A percentile compares a stretch with the other conserved stretches of the same genome.
These are phyloP conservation scores for Sisymbrium irio DNA, from an alignment of 345 rosid genomes.

Conservation along the genomic window DNA sequence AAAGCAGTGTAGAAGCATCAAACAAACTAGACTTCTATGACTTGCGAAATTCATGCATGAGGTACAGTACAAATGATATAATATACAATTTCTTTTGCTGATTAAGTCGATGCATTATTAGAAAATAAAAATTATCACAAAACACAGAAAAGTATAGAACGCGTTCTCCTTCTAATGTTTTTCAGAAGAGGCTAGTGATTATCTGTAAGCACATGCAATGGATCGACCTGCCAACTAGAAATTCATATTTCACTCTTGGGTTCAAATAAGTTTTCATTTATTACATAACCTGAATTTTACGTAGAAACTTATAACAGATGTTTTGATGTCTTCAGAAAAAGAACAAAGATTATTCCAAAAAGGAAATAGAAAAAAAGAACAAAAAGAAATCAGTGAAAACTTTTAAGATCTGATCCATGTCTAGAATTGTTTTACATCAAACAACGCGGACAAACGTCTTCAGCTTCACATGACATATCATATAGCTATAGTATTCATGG, in stretches of 20 bases:
- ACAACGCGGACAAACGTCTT: background rate
- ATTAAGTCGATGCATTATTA: constrained; percentile 4
- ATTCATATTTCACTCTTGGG: background rate
- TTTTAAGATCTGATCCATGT: background rate
- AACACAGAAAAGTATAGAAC: background rate
- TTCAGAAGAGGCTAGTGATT: background rate
- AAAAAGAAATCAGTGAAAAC: background rate
- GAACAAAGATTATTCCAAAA: background rate
- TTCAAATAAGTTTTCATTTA: background rate
- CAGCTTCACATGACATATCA: background rate
- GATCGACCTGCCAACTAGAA: background rate
- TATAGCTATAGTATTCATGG: no score
- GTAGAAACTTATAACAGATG: no score
- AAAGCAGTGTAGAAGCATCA: constrained; percentile 11
- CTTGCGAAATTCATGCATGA: background rate
- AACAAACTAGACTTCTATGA: background rate
- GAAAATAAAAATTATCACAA: background rate
- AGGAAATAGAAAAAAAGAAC: background rate
- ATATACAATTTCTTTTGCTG: background rate
- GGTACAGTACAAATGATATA: background rate
- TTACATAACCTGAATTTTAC: no score
- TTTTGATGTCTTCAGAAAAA: background rate
- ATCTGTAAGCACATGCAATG: constrained; percentile 14
- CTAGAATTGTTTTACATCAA: background rate
- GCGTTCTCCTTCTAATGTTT: constrained; percentile 7